Conservation (phyloP, 139 green algal genomes). For the Gonium pectorale region DNA sequence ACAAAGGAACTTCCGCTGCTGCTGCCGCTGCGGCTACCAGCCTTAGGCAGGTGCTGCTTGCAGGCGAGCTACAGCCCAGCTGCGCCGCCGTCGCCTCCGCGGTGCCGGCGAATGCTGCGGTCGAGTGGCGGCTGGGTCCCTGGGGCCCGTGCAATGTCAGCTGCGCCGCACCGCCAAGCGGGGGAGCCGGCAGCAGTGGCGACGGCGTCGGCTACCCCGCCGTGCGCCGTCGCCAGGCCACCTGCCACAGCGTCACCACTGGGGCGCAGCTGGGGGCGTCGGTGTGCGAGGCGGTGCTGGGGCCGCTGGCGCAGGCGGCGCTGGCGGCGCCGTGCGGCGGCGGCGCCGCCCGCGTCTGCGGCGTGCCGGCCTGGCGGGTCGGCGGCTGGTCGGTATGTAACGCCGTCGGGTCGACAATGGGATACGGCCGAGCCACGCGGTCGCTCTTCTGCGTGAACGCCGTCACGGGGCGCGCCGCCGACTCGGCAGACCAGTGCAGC, state of each 20-base stretch:
- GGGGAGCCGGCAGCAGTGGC: neutral
- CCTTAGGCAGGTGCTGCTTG: no score
- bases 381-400: slow-evolving; percentile 49
- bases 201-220: neutral
- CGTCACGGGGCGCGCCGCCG: neutral
- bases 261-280: neutral
- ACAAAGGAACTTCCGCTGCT: no score
- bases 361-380: slow-evolving; percentile 47
- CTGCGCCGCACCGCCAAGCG: slow-evolving; percentile 25
- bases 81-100: no score
- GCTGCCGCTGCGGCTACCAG: no score
- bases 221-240: neutral
- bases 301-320: slow-evolving; percentile 1
- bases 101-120: no score
- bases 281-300: neutral
- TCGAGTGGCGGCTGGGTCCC: slow-evolving; percentile 35
- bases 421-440: neutral
- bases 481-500: neutral
- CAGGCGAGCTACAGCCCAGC: no score
- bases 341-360: slow-evolving; percentile 21
- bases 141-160: slow-evolving; percentile 31
- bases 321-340: slow-evolving; percentile 8
- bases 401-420: neutral
- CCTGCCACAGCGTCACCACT: neutral
- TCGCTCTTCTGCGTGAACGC: neutral